phyloP scores from a whole-genome alignment of 768 basidiomycete genomes.

The Suillus clintonianus region DNA sequence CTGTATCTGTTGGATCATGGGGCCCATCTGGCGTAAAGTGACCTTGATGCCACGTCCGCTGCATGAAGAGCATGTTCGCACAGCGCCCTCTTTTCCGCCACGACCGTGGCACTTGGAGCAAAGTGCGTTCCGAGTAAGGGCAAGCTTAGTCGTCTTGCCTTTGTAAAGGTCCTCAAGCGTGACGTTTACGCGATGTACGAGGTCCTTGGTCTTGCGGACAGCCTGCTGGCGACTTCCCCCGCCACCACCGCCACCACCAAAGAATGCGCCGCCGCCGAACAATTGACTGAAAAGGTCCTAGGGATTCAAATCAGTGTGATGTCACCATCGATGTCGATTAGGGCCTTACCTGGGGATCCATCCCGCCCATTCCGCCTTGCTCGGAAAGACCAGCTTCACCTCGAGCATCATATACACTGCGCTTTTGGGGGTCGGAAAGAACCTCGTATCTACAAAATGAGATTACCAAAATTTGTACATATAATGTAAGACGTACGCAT shows the following conservation, averaged over 20 bases:
- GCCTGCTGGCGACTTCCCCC: constrained; percentile 66
- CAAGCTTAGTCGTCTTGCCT: constrained; percentile 97
- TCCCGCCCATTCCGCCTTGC: constrained; percentile 88
- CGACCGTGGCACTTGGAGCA: constrained; percentile 94
- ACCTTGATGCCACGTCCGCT: constrained; percentile 89
- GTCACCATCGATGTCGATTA: neutral
- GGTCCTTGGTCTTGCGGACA: constrained; percentile 94
- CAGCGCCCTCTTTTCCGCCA: constrained; percentile 97
- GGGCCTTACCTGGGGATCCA: constrained; percentile 86
- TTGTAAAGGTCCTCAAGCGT: constrained; percentile 99
- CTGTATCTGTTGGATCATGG: constrained; percentile 99
- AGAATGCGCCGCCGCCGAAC: constrained; percentile 84
- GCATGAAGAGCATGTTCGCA: constrained; percentile 76
- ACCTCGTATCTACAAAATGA: constrained; percentile 75
- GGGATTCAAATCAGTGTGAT: neutral
- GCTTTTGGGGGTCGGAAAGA: constrained; percentile 84
- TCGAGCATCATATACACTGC: constrained; percentile 80
- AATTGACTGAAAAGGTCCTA: constrained; percentile 97
- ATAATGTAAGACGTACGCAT: constrained; percentile 67
- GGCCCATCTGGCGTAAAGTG: constrained; percentile 95
- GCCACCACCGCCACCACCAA: constrained; percentile 48
- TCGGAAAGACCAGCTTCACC: constrained; percentile 92
- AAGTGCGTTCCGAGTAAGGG: constrained; percentile 92
- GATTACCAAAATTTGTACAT: constrained; percentile 9
- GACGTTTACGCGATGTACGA: constrained; percentile 94